Evolutionary conservation across 495 filamentous ascomycete genomes (phyloP), one percentile per base, ranked within the genome.

Genomic region (Mycothermus thermophilus): DNA sequence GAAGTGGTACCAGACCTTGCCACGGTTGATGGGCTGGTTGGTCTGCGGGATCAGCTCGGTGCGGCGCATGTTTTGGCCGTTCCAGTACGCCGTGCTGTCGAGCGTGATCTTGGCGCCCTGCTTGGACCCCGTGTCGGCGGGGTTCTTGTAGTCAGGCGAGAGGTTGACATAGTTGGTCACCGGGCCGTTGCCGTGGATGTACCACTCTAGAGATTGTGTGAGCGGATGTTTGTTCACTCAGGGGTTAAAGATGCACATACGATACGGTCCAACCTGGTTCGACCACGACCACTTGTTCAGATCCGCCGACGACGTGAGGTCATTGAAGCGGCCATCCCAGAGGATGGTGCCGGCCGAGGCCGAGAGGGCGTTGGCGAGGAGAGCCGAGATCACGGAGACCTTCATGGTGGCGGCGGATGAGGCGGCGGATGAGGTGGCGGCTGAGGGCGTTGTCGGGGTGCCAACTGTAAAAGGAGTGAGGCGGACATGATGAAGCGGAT

Each of bases 71-170:
- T 51, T 65, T 46, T 71, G 67, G 14, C 66, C 67, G 42, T 71
- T 63, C 67, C 69, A 73, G 53, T 67, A 77, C 22, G 66, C 64
- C 31, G 68, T 80, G 43, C 49, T 62, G 60, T 78, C 69, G 43
- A 83, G 75, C 4, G 74, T 79, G 54, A 81, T 71, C 51, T 79
- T 77, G 41, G 71, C 69, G 13, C 78, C 79, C 53, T 80, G 70
- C 13, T 51, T 66, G 18, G 74, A 75, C 32, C 57, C 63, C 1
- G 59, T 57, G 47, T 79, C 75, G 32, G 72, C 73, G 0, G 78
- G 78, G 56, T 81, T 83, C 58, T 79, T 79, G 67, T 62, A 76
- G 32, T 42, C 34, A 21, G 54, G 43, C 8, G 48, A 61, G 1
- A 79, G 58, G 39, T 67, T 72, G 32, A 80, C 66, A 42, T 80